These are phyloP conservation scores for Fusarium dimerum DNA, from an alignment of 2,329 filamentous ascomycete genomes.

Conservation along the genomic window DNA sequence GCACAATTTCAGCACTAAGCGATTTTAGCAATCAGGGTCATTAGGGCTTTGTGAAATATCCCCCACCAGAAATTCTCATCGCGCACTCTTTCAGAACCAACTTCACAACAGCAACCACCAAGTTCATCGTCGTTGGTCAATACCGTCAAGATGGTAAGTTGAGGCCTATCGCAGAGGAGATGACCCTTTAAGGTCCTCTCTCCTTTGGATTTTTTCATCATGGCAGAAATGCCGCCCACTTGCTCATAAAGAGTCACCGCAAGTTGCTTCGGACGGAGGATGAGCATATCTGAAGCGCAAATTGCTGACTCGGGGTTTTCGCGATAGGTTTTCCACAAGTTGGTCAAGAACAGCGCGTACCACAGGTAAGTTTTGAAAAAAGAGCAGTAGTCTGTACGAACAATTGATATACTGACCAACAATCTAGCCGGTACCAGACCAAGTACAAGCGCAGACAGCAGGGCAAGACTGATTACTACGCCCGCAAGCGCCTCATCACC, in stretches of 20 bases:
- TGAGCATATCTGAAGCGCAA: conserved; percentile 86
- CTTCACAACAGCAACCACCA: conserved; percentile 38
- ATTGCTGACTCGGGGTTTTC: conserved; percentile 93
- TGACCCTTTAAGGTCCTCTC: conserved; percentile 6
- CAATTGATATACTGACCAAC: conserved; percentile 8
- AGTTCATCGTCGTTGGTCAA: conserved; percentile 46
- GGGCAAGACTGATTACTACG: conserved; percentile 99
- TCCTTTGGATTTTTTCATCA: conserved; percentile 21
- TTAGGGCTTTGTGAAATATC: conserved; percentile 44
- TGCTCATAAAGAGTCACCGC: conserved; percentile 72
- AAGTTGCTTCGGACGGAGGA: conserved; percentile 93
- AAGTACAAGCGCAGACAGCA: conserved; percentile 97
- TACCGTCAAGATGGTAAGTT: conserved; percentile 72
- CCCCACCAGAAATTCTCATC: conserved; percentile 40
- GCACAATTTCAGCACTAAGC: conserved; percentile 19
- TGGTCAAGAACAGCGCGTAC: conserved; percentile 97
- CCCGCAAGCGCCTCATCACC: conserved; percentile 98
- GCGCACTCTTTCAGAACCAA: conserved; percentile 32
- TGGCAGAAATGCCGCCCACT: conserved; percentile 47
- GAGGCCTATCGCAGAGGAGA: conserved; percentile 38
- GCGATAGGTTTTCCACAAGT: conserved; percentile 83
- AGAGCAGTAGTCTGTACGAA: neutral
- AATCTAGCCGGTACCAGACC: conserved; percentile 89
- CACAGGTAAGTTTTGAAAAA: conserved; percentile 71
- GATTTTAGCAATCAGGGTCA: conserved; percentile 14